Percentiles rank a stretch among this genome's conserved stretches.
These are phyloP conservation scores for Choricystis sp. DNA, from an alignment of 139 green algal genomes.

Conservation along the genomic window DNA sequence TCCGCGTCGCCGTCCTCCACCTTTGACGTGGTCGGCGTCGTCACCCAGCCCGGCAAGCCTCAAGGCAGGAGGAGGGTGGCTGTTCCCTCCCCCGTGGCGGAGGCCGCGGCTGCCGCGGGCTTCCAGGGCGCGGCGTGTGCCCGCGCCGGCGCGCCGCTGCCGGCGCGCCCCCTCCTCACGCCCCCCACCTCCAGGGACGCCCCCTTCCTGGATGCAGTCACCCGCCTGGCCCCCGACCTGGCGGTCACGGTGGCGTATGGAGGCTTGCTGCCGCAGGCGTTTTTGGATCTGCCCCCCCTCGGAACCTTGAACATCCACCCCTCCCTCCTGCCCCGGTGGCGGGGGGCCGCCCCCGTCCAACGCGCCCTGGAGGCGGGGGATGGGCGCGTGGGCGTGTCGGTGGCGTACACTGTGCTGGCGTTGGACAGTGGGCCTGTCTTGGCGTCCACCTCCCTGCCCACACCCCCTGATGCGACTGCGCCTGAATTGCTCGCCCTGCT, in stretches of 20 bases:
- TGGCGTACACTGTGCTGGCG: conserved; percentile 83
- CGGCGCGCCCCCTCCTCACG: background rate
- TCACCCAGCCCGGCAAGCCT: conserved; percentile 60
- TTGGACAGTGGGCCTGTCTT: conserved; percentile 92
- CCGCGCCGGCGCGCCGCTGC: conserved; percentile 19
- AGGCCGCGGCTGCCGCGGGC: conserved; percentile 4
- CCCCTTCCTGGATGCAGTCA: conserved; percentile 53
- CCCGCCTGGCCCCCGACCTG: conserved; percentile 62
- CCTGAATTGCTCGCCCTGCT: conserved; percentile 64
- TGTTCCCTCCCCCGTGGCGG: conserved; percentile 44
- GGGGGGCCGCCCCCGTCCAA: conserved; percentile 91
- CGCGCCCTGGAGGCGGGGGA: conserved; percentile 36
- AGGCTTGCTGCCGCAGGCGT: conserved; percentile 80
- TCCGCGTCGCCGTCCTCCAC: conserved; percentile 13
- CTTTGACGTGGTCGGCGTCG: conserved; percentile 63
- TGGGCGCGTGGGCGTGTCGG: conserved; percentile 50
- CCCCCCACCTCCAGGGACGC: conserved; percentile 14
- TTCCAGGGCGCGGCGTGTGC: conserved; percentile 31
- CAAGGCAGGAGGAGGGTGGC: conserved; percentile 40
- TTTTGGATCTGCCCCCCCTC: conserved; percentile 67
- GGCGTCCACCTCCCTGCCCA: conserved; percentile 27
- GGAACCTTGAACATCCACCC: conserved; percentile 97
- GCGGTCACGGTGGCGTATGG: conserved; percentile 93
- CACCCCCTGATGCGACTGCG: conserved; percentile 8
- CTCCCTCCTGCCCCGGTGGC: conserved; percentile 75